Evolutionary conservation across 352 stramenopile species (phyloP).

Genomic region (Phytophthora colocasiae): DNA sequence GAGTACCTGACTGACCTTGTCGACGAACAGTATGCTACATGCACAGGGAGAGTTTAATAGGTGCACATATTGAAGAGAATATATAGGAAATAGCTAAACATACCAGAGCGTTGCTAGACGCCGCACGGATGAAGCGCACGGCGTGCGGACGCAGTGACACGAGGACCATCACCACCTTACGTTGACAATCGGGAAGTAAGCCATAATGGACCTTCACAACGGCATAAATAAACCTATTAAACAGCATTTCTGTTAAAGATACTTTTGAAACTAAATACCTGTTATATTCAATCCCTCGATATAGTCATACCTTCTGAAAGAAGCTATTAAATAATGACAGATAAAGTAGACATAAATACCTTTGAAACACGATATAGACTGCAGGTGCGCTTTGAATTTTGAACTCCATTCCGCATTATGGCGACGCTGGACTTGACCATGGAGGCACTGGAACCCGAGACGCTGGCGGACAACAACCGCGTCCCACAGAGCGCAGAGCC

Average conservation of each 20-base stretch:
- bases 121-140: conserved; percentile 18
- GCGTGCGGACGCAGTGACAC: conserved; percentile 13
- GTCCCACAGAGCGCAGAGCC: conserved; percentile 38
- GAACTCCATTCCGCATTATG: conserved; percentile 28
- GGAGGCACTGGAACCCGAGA: conserved; percentile 36
- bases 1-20: conserved; percentile 64
- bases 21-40: conserved; percentile 72
- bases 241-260: conserved; percentile 2
- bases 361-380: conserved; percentile 2
- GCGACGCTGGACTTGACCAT: conserved; percentile 53
- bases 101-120: conserved; percentile 25
- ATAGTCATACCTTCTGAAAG: too few species aligned
- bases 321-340: too few species aligned
- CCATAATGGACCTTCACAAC: background rate
- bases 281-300: background rate
- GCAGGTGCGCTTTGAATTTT: conserved; percentile 31
- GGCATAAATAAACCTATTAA: conserved; percentile 5
- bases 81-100: background rate
- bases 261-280: background rate
- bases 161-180: conserved; percentile 17
- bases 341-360: background rate
- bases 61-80: background rate
- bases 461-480: conserved; percentile 11
- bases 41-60: conserved; percentile 8
- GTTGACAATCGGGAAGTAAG: conserved; percentile 2